These are phyloP conservation scores for Yamadazyma diospyri DNA, from an alignment of 1,139 yeast species.

Conservation along the genomic window DNA sequence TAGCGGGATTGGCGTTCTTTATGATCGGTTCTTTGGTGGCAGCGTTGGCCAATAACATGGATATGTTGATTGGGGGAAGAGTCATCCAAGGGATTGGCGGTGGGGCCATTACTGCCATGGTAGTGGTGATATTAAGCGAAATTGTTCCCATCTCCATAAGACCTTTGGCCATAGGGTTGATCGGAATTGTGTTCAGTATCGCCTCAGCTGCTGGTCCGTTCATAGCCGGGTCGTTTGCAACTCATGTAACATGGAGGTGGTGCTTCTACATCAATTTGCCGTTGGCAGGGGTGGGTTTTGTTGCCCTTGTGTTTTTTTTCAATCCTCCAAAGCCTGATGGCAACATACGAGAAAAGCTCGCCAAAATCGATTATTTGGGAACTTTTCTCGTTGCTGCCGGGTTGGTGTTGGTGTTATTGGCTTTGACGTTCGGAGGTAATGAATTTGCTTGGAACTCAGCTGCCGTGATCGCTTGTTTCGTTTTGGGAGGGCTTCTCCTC, in stretches of 20 bases:
- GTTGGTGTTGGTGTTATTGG: slow-evolving; percentile 29
- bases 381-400: slow-evolving; percentile 28
- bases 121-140: slow-evolving; percentile 57
- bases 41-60: slow-evolving; percentile 55
- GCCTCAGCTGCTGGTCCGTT: slow-evolving; percentile 63
- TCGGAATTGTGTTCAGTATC: slow-evolving; percentile 53
- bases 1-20: slow-evolving; percentile 51
- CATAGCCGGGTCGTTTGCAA: slow-evolving; percentile 64
- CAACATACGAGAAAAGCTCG: slow-evolving; percentile 35
- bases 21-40: slow-evolving; percentile 62
- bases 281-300: slow-evolving; percentile 55
- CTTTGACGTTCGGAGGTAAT: slow-evolving; percentile 34
- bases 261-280: slow-evolving; percentile 73
- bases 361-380: slow-evolving; percentile 32
- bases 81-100: slow-evolving; percentile 73
- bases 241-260: slow-evolving; percentile 72
- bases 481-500: slow-evolving; percentile 48
- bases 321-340: slow-evolving; percentile 53
- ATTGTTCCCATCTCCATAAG: slow-evolving; percentile 58
- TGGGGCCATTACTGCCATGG: slow-evolving; percentile 63
- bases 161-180: slow-evolving; percentile 46
- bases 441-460: slow-evolving; percentile 45
- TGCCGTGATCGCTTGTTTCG: slow-evolving; percentile 51
- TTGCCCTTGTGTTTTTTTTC: slow-evolving; percentile 45
- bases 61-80: slow-evolving; percentile 65